phyloP scores from a whole-genome alignment of 768 basidiomycete species.

The Kwoniella newhampshirensis region DNA sequence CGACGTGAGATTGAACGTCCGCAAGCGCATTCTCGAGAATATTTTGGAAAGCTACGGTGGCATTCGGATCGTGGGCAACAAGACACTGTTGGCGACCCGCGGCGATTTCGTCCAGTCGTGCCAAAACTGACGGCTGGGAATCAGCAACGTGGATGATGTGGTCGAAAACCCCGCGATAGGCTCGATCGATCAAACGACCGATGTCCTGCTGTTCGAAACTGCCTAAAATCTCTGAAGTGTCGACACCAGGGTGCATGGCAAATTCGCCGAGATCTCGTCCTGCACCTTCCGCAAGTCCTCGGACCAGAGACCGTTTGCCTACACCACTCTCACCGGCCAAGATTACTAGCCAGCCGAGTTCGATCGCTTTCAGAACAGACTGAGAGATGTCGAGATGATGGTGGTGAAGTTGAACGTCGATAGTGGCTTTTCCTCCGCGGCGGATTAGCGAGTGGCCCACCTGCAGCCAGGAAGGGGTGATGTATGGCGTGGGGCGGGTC shows the following conservation, averaged over 20 bases:
- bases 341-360: constrained; percentile 83
- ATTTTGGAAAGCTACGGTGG: not conserved
- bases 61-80: constrained; percentile 1
- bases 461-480: constrained; percentile 57
- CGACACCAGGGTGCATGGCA: constrained; percentile 77
- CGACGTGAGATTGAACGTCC: constrained; percentile 2
- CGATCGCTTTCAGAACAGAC: constrained; percentile 69
- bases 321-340: constrained; percentile 69
- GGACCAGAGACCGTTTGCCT: constrained; percentile 78
- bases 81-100: constrained; percentile 6
- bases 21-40: constrained; percentile 4
- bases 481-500: constrained; percentile 47
- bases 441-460: constrained; percentile 64
- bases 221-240: constrained; percentile 90
- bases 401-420: constrained; percentile 60
- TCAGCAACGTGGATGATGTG: constrained; percentile 10
- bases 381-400: constrained; percentile 67
- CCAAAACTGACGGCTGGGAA: not conserved
- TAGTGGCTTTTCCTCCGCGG: constrained; percentile 34
- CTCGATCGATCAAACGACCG: constrained; percentile 13
- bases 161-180: not conserved
- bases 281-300: constrained; percentile 66
- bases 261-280: constrained; percentile 73
- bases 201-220: constrained; percentile 88
- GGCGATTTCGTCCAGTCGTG: not conserved